A percentile compares a stretch with the other conserved stretches of the same genome.
phyloP scores from a whole-genome alignment of 345 rosid genomes.

The Melaleuca quinquenervia region DNA sequence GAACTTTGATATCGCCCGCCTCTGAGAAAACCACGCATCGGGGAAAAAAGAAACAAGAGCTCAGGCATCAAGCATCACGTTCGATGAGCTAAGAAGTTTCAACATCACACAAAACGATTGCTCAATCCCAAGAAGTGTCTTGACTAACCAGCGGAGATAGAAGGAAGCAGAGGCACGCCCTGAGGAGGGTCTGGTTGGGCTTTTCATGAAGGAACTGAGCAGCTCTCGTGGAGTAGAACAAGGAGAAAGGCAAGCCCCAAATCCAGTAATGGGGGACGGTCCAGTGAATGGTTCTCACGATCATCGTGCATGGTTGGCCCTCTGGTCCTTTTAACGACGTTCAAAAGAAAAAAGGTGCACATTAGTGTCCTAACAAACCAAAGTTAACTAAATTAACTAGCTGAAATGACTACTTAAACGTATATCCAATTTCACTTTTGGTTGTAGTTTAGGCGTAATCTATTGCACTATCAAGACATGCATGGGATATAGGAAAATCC shows the following conservation, averaged over 20 bases:
- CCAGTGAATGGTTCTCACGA: conserved; percentile 54
- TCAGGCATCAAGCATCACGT: background rate
- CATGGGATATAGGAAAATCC: background rate
- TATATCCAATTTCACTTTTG: background rate
- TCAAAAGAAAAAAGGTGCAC: background rate
- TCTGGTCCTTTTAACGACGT: conserved; percentile 15
- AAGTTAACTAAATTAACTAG: background rate
- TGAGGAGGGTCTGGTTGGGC: conserved; percentile 32
- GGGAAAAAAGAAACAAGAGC: background rate
- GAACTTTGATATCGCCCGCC: conserved; percentile 36
- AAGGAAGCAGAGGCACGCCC: conserved; percentile 22
- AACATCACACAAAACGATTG: background rate
- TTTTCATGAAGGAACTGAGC: conserved; percentile 46
- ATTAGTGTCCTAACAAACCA: background rate
- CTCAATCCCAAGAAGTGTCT: background rate
- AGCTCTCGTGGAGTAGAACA: conserved; percentile 53
- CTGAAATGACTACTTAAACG: background rate
- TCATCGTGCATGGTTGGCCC: conserved; percentile 52
- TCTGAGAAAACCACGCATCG: conserved; percentile 6
- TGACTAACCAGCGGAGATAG: conserved; percentile 37
- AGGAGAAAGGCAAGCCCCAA: conserved; percentile 64
- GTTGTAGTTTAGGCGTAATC: background rate
- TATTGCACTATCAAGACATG: background rate
- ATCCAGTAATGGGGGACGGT: conserved; percentile 44
- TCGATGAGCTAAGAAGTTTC: background rate